Evolutionary conservation across 768 basidiomycete genomes (phyloP), one percentile per base, ranked within the genome.

Genomic region (Trametes coccinea): DNA sequence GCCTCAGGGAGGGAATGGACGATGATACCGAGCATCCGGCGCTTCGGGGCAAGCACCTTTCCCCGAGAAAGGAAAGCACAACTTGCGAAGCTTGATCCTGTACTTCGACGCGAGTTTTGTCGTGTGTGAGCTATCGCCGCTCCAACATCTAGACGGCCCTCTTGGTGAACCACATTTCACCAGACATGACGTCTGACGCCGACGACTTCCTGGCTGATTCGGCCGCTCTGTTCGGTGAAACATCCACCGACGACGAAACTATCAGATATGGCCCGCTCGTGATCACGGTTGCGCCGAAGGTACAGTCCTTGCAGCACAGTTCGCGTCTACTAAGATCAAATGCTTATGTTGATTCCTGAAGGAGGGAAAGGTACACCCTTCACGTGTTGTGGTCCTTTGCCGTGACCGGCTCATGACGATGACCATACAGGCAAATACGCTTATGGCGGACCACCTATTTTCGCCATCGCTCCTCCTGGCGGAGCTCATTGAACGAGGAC

Each of bases 401-500:
- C n/a, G 29, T 2, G 11, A 17, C n/a, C 2, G 17, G 45, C n/a
- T 51, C n/a, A 22, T 47, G 1, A n/a, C 33, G 11, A 5, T 31
- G 5, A 53, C 61, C 2, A 45, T 67, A 51, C 31, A 89, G 87
- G 85, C 88, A 31, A 88, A 84, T 62, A 88, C 86, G 13, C 77
- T 89, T 9, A 76, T 90, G 22, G 89, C 88, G 51, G 88, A 90
- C 72, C 86, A 88, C 63, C 76, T 90, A 3, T 90, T 90, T 70
- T 90, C 86, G 41, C 88, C 87, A 14, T 81, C 83, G 8, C 76
- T 91, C 7, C 80, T 86, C 57, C 77, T 91, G 16, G 85, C 86
- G 2, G 87, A 90, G 68, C 75, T 79, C 30, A 84, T 92, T 9
- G 87, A 91, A 71, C 71, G 80, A 56, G 78, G 80, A 0, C 67